Percentiles rank a stretch among this genome's conserved stretches.
Conservation (phyloP, 2,329 filamentous ascomycete species). For the Pyrenophora tritici-repentis region DNA sequence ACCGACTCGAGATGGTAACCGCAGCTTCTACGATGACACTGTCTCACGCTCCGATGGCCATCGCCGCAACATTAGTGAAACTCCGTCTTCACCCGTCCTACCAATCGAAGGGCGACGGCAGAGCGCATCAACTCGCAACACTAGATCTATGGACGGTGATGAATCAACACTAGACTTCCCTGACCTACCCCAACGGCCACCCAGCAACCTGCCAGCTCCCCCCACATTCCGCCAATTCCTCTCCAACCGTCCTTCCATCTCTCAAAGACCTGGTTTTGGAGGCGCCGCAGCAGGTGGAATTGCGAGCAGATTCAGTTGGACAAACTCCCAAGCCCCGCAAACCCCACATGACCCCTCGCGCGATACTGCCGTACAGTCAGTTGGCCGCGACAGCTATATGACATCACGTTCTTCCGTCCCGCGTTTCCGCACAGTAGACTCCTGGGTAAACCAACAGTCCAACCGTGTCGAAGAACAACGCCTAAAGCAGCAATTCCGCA, state of each 20-base stretch:
- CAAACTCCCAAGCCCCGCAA: slow-evolving; percentile 47
- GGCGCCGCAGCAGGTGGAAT: slow-evolving; percentile 30
- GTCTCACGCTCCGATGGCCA: slow-evolving; percentile 34
- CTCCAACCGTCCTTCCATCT: slow-evolving; percentile 42
- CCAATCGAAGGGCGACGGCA: slow-evolving; percentile 31
- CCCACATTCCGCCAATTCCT: slow-evolving; percentile 48
- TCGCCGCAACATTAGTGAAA: slow-evolving; percentile 36
- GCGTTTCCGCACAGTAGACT: slow-evolving; percentile 49
- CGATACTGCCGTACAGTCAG: slow-evolving; percentile 32
- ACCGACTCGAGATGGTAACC: slow-evolving; percentile 12
- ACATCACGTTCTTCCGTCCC: slow-evolving; percentile 44
- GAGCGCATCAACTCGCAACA: slow-evolving; percentile 41
- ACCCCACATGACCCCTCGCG: slow-evolving; percentile 42
- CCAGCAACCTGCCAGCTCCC: slow-evolving; percentile 33
- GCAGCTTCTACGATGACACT: slow-evolving; percentile 36
- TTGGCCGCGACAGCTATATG: slow-evolving; percentile 44
- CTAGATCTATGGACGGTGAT: slow-evolving; percentile 32
- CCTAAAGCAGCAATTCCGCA: slow-evolving; percentile 42
- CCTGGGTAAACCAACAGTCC: slow-evolving; percentile 49
- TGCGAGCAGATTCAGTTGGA: slow-evolving; percentile 47
- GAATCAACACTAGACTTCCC: slow-evolving; percentile 33
- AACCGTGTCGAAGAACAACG: slow-evolving; percentile 45
- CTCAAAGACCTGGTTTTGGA: slow-evolving; percentile 33
- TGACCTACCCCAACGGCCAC: slow-evolving; percentile 22
- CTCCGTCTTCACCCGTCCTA: slow-evolving; percentile 41